phyloP scores from a whole-genome alignment of 495 filamentous ascomycete genomes.

The Tuber borchii region DNA sequence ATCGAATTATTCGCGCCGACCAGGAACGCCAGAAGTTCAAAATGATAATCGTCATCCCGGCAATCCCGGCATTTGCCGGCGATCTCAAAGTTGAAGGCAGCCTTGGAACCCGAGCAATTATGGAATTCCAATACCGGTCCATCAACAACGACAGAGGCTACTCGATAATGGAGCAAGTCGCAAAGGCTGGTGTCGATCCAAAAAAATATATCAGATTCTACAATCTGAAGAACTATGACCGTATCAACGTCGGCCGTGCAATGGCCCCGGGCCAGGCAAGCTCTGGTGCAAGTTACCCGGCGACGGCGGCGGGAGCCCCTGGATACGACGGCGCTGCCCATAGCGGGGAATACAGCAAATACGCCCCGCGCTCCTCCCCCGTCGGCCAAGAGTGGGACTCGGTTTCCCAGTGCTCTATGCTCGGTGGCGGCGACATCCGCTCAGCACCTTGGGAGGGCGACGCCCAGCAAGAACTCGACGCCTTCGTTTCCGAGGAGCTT shows the following conservation, averaged over 20 bases:
- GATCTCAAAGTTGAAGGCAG: constrained; percentile 72
- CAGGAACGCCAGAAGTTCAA: constrained; percentile 67
- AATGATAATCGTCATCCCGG: constrained; percentile 78
- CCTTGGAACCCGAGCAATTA: constrained; percentile 84
- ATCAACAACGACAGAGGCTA: constrained; percentile 78
- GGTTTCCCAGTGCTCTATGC: constrained; percentile 79
- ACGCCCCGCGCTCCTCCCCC: constrained; percentile 52
- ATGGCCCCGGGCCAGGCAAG: constrained; percentile 59
- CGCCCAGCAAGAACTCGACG: constrained; percentile 68
- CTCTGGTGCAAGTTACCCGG: constrained; percentile 67
- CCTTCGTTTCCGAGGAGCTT: constrained; percentile 86
- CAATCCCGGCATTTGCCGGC: constrained; percentile 84
- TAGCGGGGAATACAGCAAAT: constrained; percentile 49
- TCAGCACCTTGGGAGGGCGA: constrained; percentile 72
- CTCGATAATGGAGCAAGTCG: constrained; percentile 75
- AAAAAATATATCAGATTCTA: constrained; percentile 88
- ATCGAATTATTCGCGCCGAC: constrained; percentile 75
- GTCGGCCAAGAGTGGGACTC: constrained; percentile 58
- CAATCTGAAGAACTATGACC: constrained; percentile 88
- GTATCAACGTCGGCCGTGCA: constrained; percentile 65
- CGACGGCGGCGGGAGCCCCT: constrained; percentile 32
- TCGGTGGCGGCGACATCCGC: constrained; percentile 66
- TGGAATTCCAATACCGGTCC: constrained; percentile 83
- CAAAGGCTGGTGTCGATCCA: constrained; percentile 63
- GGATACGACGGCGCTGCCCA: constrained; percentile 16